phyloP scores from a whole-genome alignment of 2,329 filamentous ascomycete species.

The Colletotrichum sp. region DNA sequence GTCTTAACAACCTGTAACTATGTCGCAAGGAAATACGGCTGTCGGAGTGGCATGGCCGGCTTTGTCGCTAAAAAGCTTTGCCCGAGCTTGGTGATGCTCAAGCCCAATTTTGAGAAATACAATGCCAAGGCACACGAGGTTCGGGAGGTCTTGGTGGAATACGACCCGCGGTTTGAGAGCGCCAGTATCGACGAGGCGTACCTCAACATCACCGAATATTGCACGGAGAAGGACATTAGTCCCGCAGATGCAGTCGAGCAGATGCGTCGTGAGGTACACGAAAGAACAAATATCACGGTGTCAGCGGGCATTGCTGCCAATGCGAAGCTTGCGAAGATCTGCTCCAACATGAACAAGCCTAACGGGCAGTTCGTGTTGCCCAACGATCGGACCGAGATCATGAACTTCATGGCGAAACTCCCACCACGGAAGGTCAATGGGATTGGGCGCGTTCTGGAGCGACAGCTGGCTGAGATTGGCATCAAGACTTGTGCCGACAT shows the following conservation, averaged over 20 bases:
- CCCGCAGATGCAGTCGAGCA: slow-evolving; percentile 79
- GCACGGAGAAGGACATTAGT: slow-evolving; percentile 67
- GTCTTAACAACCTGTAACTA: slow-evolving; percentile 82
- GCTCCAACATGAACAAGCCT: slow-evolving; percentile 94
- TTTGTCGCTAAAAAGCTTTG: slow-evolving; percentile 97
- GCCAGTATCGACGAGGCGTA: slow-evolving; percentile 97
- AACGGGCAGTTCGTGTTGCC: slow-evolving; percentile 87
- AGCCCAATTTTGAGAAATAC: slow-evolving; percentile 91
- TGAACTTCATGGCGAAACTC: slow-evolving; percentile 84
- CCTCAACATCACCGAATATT: slow-evolving; percentile 91
- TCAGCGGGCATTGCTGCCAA: slow-evolving; percentile 96
- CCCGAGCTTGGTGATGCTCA: slow-evolving; percentile 81
- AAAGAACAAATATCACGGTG: slow-evolving; percentile 82
- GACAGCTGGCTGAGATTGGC: slow-evolving; percentile 86
- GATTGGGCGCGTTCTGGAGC: slow-evolving; percentile 90
- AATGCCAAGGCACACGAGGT: slow-evolving; percentile 88
- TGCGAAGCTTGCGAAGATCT: slow-evolving; percentile 92
- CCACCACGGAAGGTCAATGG: slow-evolving; percentile 93
- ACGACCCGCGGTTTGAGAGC: slow-evolving; percentile 90
- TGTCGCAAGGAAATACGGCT: slow-evolving; percentile 86
- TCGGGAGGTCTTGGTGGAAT: slow-evolving; percentile 80
- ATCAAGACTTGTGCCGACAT: slow-evolving; percentile 90
- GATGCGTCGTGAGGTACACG: slow-evolving; percentile 77
- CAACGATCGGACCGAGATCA: slow-evolving; percentile 74
- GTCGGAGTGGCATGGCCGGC: slow-evolving; percentile 92